Evolutionary conservation across 208 protist genomes (phyloP).

Genomic region (Herpetomonas muscarum): DNA sequence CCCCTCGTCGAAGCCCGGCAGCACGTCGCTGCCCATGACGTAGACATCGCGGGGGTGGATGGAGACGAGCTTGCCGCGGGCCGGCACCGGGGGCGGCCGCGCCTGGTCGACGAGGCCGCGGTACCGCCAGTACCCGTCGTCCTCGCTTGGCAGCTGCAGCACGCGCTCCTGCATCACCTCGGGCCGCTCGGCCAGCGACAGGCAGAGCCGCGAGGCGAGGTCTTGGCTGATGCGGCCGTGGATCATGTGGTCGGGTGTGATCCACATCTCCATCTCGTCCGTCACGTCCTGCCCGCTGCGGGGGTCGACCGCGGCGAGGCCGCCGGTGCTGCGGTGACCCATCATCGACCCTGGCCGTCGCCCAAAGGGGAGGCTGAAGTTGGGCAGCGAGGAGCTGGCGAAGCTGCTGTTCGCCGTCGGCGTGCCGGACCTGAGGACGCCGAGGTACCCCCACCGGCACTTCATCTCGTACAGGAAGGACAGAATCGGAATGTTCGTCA

Average conservation of each 20-base stretch:
- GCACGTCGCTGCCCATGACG: constrained; percentile 71
- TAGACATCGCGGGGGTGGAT: constrained; percentile 71
- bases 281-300: constrained; percentile 33
- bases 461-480: constrained; percentile 87
- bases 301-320: constrained; percentile 20
- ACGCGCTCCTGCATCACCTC: constrained; percentile 60
- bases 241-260: constrained; percentile 75
- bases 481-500: constrained; percentile 82
- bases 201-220: constrained; percentile 67
- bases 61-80: constrained; percentile 10
- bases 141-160: constrained; percentile 41
- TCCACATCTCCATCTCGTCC: constrained; percentile 84
- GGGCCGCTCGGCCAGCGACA: constrained; percentile 59
- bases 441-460: constrained; percentile 67
- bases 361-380: constrained; percentile 1
- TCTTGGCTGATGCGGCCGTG: constrained; percentile 66
- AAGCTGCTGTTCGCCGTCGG: constrained; percentile 17
- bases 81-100: constrained; percentile 49
- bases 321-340: constrained; percentile 27
- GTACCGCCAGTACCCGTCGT: constrained; percentile 70
- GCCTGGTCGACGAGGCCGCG: constrained; percentile 61
- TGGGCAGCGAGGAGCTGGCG: constrained; percentile 7
- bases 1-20: constrained; percentile 80
- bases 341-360: constrained; percentile 14
- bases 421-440: constrained; percentile 37